phyloP scores from a whole-genome alignment of 495 filamentous ascomycete species.

The Penicillium malachiteum region DNA sequence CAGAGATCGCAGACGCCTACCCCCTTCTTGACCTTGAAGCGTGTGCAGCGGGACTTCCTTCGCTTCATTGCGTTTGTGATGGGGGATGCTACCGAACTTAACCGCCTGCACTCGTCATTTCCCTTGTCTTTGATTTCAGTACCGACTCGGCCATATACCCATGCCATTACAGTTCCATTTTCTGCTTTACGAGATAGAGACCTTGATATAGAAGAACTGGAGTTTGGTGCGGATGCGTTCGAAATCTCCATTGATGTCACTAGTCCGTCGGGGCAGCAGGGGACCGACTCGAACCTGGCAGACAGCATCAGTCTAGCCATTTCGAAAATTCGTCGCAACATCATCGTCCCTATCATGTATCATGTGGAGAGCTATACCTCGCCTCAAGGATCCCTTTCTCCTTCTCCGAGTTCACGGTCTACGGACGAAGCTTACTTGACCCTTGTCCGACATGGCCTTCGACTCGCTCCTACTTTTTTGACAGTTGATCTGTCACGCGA shows the following conservation, averaged over 20 bases:
- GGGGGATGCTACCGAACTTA: constrained; percentile 49
- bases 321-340: constrained; percentile 60
- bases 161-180: constrained; percentile 59
- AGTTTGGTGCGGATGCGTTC: constrained; percentile 65
- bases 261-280: constrained; percentile 27
- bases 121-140: constrained; percentile 65
- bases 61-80: constrained; percentile 64
- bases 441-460: constrained; percentile 64
- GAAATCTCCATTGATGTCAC: constrained; percentile 62
- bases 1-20: constrained; percentile 42
- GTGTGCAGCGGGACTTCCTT: constrained; percentile 68
- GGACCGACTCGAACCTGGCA: constrained; percentile 35
- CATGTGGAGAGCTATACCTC: constrained; percentile 40
- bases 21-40: constrained; percentile 64
- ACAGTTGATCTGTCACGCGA: constrained; percentile 63
- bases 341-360: constrained; percentile 56
- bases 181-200: constrained; percentile 56
- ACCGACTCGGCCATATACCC: constrained; percentile 61
- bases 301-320: constrained; percentile 55
- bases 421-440: constrained; percentile 54
- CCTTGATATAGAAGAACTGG: constrained; percentile 62
- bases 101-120: constrained; percentile 63
- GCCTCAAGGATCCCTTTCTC: constrained; percentile 19
- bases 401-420: constrained; percentile 19
- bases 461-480: constrained; percentile 68